Evolutionary conservation across 371 early-diverging fungal species (phyloP), one percentile per base, ranked within the genome.

Genomic region (Chytridium lagenaria): DNA sequence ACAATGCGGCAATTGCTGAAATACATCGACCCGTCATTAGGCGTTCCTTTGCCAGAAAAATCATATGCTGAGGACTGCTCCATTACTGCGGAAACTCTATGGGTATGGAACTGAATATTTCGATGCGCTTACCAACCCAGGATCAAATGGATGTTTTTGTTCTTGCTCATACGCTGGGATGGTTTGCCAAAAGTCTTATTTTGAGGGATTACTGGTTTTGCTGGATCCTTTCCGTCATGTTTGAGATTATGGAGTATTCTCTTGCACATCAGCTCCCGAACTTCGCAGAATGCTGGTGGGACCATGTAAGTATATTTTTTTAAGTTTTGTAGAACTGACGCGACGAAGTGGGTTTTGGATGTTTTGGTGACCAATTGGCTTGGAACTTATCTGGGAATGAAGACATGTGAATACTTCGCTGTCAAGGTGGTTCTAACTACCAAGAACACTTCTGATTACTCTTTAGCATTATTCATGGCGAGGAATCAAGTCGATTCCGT

Each of bases 221-320:
- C 82, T 98, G 98, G 98, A 94, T 97, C 65, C 78, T 97, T 65
- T 94, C 95, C 0, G 80, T 98, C 59, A 86, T 94, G 74, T 98
- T 98, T 80, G 98, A 98, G 81, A 81, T 98, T 39, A 88, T 93
- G 84, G 98, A 98, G 79, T 98, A 98, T 82, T 92, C 96, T 61
- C 85, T 98, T 59, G 88, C 92, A 74, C 97, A 97, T 81, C 98
- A 98, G 79, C 86, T 98, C 77, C 93, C 95, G 69, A 98, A 98
- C 82, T 98, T 98, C 86, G 93, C 94, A 40, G 98, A 98, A 85
- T 98, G 98, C 82, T 98, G 98, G 98, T 98, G 98, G 98, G 97
- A 98, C 86, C 98, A 98, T 81, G 94, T 92, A 89, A 76, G 92
- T 10, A 51, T 28, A 39, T 34, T 63, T 22, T 70, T 19, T 28